Base-by-base conservation (phyloP, 2,329 filamentous ascomycete genomes). In the Sphaerulina populicola region DNA sequence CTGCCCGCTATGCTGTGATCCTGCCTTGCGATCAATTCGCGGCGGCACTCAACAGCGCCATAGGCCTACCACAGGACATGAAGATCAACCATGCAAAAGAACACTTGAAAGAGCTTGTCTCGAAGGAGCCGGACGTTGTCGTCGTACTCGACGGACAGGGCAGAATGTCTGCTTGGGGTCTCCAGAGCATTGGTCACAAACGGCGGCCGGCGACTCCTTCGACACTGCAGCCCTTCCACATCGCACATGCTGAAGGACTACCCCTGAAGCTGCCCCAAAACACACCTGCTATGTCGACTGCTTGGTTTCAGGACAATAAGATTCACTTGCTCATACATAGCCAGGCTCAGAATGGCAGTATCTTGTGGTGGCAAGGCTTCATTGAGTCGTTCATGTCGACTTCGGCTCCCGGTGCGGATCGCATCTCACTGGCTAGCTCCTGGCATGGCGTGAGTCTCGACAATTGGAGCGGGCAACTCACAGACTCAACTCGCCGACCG, bases 111-210 rank as follows among this genome's bases (percentile, higher is more conserved):
- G 85, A 89, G 59, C 78, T 96, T 59, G 88, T 88, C 8, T 93
- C 91, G 55, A 83, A 84, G 47, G 86, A 79, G 50, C 88, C 90
- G 0, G 93, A 98, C 65, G 80, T 98, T 2, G 93, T 89, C 59
- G 77, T 97, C 21, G 82, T 91, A 7, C 74, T 95, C 43, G 88
- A 97, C 68, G 82, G 83, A n/a, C 74, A 77, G 43, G 91, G 91
- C 1, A 82, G 83, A 58, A 88, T 97, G 85, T 89, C 87, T 37
- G 88, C 88, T 0, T 96, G 91, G 87, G 91, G 88, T 0, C 71
- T 98, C 50, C 90, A 97, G 66, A 90, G 91, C 63, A 79, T 94
- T 15, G 84, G 85, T 33, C 82, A 80, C 60, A 88, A 83, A 63
- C 73, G 76, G 30, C 80, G 79, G 58, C 53, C 56, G 14, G 58